Percentiles rank a stretch among this genome's conserved stretches.
Conservation (phyloP, 345 rosid genomes). For the Brassica rapa region DNA sequence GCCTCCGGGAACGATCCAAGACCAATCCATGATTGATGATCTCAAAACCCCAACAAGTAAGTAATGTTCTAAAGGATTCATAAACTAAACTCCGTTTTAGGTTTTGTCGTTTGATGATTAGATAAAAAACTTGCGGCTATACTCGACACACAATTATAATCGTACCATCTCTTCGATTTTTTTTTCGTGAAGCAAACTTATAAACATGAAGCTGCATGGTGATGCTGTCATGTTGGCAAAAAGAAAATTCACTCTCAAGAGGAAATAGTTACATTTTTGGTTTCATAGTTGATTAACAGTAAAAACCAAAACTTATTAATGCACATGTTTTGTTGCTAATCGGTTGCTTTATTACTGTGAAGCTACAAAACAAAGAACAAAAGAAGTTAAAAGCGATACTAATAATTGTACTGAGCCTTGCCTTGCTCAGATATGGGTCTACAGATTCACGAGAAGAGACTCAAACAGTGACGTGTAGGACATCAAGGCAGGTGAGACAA, state of each 20-base stretch:
- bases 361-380: conserved; percentile 18
- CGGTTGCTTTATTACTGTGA: conserved; percentile 1
- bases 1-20: neutral
- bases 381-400: neutral
- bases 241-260: neutral
- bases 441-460: conserved; percentile 37
- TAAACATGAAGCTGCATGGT: neutral
- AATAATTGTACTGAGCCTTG: conserved; percentile 35
- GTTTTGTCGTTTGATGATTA: neutral
- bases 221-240: neutral
- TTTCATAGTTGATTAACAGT: neutral
- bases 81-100: neutral
- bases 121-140: neutral
- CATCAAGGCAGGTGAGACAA: conserved; percentile 40
- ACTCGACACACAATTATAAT: neutral
- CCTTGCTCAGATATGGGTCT: conserved; percentile 32
- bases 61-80: neutral
- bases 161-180: neutral
- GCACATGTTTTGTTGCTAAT: neutral
- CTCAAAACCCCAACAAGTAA: neutral
- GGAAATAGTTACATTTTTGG: neutral
- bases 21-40: neutral
- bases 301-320: neutral
- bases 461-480: conserved; percentile 38
- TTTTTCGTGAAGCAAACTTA: neutral